Percentiles rank a stretch among this genome's conserved stretches.
Conservation (phyloP, 768 basidiomycete species). For the Termitomyces sp. region DNA sequence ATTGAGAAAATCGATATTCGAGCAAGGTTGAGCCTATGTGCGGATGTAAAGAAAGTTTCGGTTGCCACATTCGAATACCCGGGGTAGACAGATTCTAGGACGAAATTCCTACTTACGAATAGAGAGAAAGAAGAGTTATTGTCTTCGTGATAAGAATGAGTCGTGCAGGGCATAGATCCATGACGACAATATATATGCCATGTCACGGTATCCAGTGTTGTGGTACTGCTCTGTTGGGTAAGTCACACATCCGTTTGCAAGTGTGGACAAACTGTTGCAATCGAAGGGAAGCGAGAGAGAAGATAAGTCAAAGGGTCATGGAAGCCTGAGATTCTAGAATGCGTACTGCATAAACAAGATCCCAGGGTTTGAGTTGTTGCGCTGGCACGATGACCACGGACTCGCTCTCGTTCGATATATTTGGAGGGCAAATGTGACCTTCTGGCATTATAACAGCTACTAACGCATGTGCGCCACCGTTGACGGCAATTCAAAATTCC, state of each 20-base stretch:
- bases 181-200: background rate
- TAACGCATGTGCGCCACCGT: background rate
- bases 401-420: background rate
- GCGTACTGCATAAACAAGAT: background rate
- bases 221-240: background rate
- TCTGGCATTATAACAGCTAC: too few relatives aligned
- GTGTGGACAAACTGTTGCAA: background rate
- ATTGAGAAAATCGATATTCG: background rate
- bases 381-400: too few relatives aligned
- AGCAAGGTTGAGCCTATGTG: background rate
- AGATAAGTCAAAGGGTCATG: background rate
- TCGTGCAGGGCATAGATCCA: background rate
- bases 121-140: background rate
- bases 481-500: too few relatives aligned
- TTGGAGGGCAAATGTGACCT: background rate
- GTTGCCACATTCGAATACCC: too few relatives aligned
- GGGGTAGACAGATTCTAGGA: background rate
- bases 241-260: too few relatives aligned
- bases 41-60: background rate
- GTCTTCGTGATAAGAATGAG: background rate
- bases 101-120: background rate
- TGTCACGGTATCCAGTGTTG: too few relatives aligned
- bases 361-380: background rate
- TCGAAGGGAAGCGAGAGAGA: background rate
- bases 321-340: background rate